Evolutionary conservation across 106 monocot genomes (phyloP).

Genomic region (Allium fistulosum): DNA sequence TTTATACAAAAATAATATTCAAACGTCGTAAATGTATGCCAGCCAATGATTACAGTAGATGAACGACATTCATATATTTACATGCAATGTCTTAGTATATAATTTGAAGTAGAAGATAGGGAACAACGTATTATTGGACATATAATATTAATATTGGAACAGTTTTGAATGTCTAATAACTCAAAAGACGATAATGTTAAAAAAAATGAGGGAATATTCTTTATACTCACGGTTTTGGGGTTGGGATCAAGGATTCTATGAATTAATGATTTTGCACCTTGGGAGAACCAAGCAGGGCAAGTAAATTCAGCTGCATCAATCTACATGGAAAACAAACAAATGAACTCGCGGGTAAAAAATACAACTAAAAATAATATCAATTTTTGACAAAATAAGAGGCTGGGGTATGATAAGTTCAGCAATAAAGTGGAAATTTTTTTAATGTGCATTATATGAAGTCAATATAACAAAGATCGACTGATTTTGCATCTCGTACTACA

Average conservation of each 20-base stretch:
- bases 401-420: neutral
- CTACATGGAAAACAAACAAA: constrained; percentile 20
- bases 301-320: constrained; percentile 81
- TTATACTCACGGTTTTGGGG: constrained; percentile 63
- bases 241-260: constrained; percentile 85
- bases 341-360: constrained; percentile 1
- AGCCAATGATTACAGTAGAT: too few species aligned
- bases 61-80: too few species aligned
- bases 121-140: too few species aligned
- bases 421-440: neutral
- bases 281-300: constrained; percentile 78
- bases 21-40: too few species aligned
- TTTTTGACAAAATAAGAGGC: neutral
- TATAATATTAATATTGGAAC: too few species aligned
- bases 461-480: neutral
- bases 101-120: too few species aligned
- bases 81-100: too few species aligned
- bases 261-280: constrained; percentile 58
- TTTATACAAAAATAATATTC: too few species aligned
- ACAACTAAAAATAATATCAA: neutral
- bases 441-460: neutral
- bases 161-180: too few species aligned
- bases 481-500: neutral
- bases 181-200: too few species aligned
- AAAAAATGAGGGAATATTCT: neutral